A percentile compares a stretch with the other conserved stretches of the same genome.
Evolutionary conservation across 352 stramenopile species (phyloP).

Genomic region (Globisporangium parvum): DNA sequence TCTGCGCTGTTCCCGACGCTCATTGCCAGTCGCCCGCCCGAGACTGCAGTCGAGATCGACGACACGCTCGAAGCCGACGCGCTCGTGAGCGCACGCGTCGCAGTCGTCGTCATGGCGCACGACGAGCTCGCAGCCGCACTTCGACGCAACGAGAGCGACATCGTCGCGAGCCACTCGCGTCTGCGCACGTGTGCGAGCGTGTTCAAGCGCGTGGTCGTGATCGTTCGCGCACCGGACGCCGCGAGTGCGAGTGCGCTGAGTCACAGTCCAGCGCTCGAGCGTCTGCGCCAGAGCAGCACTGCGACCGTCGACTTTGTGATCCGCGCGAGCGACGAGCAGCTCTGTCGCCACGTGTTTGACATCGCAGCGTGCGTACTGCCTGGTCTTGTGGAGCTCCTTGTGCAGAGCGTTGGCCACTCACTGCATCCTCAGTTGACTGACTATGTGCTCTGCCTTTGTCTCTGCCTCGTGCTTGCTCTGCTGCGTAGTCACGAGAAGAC

Average conservation of each 20-base stretch:
- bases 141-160: conserved; percentile 16
- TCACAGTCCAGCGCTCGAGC: conserved; percentile 12
- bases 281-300: conserved; percentile 24
- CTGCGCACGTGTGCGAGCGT: conserved; percentile 26
- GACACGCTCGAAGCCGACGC: conserved; percentile 37
- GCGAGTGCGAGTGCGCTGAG: background rate
- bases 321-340: conserved; percentile 4
- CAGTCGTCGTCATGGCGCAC: conserved; percentile 19
- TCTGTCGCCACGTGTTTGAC: conserved; percentile 10
- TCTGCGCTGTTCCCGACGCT: conserved; percentile 21
- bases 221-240: conserved; percentile 16
- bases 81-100: conserved; percentile 37
- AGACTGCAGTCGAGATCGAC: conserved; percentile 27
- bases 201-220: conserved; percentile 53
- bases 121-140: conserved; percentile 17
- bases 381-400: background rate
- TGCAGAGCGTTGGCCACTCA: no score
- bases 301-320: conserved; percentile 15
- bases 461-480: background rate
- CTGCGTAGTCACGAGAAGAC: conserved; percentile 21
- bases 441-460: background rate
- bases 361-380: conserved; percentile 7
- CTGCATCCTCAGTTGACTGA: background rate
- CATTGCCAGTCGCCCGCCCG: conserved; percentile 9
- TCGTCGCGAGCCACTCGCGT: conserved; percentile 22